Base-by-base conservation (phyloP, 441 rosid genomes). In the Syzygium malaccense region DNA sequence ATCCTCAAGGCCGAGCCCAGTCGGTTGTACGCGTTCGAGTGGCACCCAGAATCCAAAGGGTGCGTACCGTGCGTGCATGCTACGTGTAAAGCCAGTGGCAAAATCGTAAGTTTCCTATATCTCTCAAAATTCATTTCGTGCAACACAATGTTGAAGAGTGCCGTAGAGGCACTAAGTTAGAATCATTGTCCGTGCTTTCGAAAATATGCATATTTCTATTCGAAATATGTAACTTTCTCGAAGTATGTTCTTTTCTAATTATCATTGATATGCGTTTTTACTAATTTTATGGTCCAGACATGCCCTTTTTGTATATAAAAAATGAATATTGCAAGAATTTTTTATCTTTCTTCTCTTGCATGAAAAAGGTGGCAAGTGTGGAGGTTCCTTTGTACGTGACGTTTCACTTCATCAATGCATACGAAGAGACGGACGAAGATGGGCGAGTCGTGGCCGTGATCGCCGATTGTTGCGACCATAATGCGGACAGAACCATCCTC, bases 391-490 rank as follows among this genome's bases (percentile, higher is more conserved):
- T 96, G 13, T 96, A 51, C 68, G 92, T 96, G 87, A 94, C 98
- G 18, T 95, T 98, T 92, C 99, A 96, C 91, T 96, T 96, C 91
- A 95, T 97, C 86, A 96, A 95, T 89, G 99, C 99, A 11, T 96
- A 96, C 78, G 98, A 98, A 92, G 98, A 95, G 90, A 92, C 32
- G 88, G 96, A 96, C 60, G 95, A 95, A 71, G 98, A 95, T 0
- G 99, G 99, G 17, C 92, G 94, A 87, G 92, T 94, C 85, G 94
- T 91, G 14, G 95, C 92, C 19, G 87, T 98, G 20, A 87, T 96
- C 25, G 98, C 96, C 26, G 99, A 98, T 92, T 98, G 99, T 87
- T 97, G 99, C 56, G 99, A 98, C 78, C 98, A 98, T 88, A 93
- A 92, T 68, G 98, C 96, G 2, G 96, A 95, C 88, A 89, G 98